A percentile compares a stretch with the other conserved stretches of the same genome.
These are phyloP conservation scores for Thermothelomyces thermophilus DNA, from an alignment of 2,329 filamentous ascomycete genomes.

Conservation along the genomic window DNA sequence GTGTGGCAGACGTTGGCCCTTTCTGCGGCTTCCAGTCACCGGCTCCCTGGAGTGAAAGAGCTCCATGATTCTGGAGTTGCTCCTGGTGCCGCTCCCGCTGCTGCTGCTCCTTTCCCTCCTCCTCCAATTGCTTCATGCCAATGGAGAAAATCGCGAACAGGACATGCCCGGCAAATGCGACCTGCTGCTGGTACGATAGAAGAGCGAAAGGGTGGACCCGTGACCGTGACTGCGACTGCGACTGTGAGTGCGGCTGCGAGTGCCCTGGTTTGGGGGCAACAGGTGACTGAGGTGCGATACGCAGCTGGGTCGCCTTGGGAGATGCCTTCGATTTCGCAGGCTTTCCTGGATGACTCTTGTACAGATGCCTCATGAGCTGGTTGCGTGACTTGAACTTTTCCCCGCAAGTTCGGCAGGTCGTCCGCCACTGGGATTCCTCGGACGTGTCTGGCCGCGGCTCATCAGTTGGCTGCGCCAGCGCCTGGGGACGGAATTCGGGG, in stretches of 20 bases:
- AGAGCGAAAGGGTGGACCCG: constrained; percentile 2
- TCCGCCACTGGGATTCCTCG: constrained; percentile 1
- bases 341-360: neutral
- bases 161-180: neutral
- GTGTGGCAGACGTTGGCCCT: no score
- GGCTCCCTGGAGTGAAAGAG: no score
- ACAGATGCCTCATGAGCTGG: constrained; percentile 11
- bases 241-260: neutral
- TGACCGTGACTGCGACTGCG: neutral
- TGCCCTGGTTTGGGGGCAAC: neutral
- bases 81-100: neutral
- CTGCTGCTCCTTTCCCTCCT: neutral
- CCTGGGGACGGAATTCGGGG: neutral
- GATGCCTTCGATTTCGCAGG: neutral
- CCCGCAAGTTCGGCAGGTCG: constrained; percentile 2
- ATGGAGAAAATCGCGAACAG: neutral
- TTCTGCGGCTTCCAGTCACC: no score
- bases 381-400: constrained; percentile 4
- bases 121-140: neutral
- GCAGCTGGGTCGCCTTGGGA: neutral
- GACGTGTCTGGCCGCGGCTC: neutral
- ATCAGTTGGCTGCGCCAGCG: neutral
- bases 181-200: neutral
- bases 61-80: no score
- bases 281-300: neutral